These are phyloP conservation scores for Gymnopus androsaceus DNA, from an alignment of 1,284 basidiomycete genomes.

Conservation along the genomic window DNA sequence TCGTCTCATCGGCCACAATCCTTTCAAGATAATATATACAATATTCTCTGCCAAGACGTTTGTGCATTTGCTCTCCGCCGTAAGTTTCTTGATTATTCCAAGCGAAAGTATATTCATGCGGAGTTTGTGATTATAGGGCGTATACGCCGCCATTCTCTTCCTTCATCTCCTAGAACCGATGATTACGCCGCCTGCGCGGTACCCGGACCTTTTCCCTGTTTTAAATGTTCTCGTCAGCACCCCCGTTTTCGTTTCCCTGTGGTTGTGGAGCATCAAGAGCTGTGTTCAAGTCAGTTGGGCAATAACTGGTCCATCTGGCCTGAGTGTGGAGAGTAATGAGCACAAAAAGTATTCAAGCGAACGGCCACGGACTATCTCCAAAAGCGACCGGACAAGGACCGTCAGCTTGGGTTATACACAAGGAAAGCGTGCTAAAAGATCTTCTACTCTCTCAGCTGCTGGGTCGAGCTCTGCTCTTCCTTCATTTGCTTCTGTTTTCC, in stretches of 20 bases:
- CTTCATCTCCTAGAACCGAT: conserved; percentile 71
- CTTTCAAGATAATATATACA: conserved; percentile 50
- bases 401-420: conserved; percentile 1
- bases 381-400: background rate
- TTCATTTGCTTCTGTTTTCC: background rate
- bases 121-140: conserved; percentile 40
- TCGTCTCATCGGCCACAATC: conserved; percentile 75
- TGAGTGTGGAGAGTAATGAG: background rate
- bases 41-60: conserved; percentile 6
- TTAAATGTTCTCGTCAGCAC: conserved; percentile 85
- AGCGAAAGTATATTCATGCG: conserved; percentile 5
- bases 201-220: conserved; percentile 86
- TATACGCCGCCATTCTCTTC: conserved; percentile 55
- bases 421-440: background rate
- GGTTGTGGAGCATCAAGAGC: conserved; percentile 79
- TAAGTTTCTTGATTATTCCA: conserved; percentile 35
- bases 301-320: conserved; percentile 22
- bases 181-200: conserved; percentile 64
- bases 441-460: conserved; percentile 1
- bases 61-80: conserved; percentile 53
- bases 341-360: background rate
- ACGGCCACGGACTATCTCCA: background rate
- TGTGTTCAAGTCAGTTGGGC: conserved; percentile 72
- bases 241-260: conserved; percentile 73
- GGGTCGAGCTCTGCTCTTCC: background rate